These are phyloP conservation scores for Cercospora sp. DNA, from an alignment of 2,329 filamentous ascomycete species.

Conservation along the genomic window DNA sequence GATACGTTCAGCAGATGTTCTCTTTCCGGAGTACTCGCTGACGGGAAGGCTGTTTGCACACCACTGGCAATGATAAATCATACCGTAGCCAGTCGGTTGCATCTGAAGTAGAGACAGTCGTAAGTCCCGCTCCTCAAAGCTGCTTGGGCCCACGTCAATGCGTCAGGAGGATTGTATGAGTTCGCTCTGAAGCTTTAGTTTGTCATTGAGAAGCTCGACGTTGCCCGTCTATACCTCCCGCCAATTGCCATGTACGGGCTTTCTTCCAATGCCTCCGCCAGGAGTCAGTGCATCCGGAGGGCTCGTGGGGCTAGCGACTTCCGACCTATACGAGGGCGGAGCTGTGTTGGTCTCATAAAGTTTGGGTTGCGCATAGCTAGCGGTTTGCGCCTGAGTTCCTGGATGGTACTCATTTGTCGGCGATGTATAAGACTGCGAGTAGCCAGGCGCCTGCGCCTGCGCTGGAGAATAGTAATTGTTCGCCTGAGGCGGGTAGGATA, in stretches of 20 bases:
- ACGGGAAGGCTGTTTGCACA: neutral
- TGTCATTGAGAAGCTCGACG: neutral
- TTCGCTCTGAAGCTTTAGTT: neutral
- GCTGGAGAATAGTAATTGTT: neutral
- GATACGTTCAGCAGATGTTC: neutral
- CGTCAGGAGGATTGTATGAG: neutral
- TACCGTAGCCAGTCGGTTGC: neutral
- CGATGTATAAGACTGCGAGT: constrained; percentile 5
- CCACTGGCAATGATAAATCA: neutral
- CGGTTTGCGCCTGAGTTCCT: neutral
- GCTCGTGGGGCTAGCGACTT: constrained; percentile 27
- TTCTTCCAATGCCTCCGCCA: constrained; percentile 29
- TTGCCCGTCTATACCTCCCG: constrained; percentile 33
- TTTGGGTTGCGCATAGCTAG: constrained; percentile 19
- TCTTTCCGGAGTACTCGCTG: neutral
- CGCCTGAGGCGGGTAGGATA: neutral
- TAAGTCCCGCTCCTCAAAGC: neutral
- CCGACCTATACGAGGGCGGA: constrained; percentile 21
- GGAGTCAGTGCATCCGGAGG: constrained; percentile 26
- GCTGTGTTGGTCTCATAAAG: constrained; percentile 25
- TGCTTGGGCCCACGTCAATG: neutral
- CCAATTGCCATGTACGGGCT: constrained; percentile 40
- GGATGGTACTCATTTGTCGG: constrained; percentile 16
- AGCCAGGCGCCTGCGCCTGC: neutral
- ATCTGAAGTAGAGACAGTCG: neutral